These are phyloP conservation scores for Medicago arabica DNA, from an alignment of 306 rosid species.

Conservation along the genomic window DNA sequence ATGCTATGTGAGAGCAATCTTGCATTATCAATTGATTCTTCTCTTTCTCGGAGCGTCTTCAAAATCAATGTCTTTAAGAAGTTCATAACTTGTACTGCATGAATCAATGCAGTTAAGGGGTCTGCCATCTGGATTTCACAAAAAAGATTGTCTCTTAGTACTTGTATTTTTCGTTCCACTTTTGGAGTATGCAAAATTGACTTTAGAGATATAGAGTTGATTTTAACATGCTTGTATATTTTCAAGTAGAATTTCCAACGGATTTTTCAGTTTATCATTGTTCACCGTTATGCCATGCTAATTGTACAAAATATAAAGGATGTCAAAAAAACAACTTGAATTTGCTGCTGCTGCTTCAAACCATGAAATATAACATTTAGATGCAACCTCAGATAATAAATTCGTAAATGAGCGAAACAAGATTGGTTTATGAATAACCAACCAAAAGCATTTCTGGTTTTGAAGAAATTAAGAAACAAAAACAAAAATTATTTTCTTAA, in stretches of 20 bases:
- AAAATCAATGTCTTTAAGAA: conserved; percentile 81
- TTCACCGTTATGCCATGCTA: too few species aligned
- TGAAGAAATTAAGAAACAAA: not conserved
- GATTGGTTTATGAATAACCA: not conserved
- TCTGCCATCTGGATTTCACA: conserved; percentile 81
- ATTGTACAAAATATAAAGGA: too few species aligned
- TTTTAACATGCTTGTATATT: not conserved
- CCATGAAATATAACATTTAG: too few species aligned
- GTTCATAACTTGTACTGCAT: conserved; percentile 98
- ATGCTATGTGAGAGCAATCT: conserved; percentile 48
- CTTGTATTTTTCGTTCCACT: not conserved
- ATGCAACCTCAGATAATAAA: too few species aligned
- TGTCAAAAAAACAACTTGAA: too few species aligned
- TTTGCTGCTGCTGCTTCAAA: too few species aligned
- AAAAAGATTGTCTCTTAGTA: not conserved
- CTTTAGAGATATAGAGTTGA: not conserved
- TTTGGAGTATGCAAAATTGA: not conserved
- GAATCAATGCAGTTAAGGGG: conserved; percentile 87
- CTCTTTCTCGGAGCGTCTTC: conserved; percentile 69
- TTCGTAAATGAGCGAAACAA: too few species aligned
- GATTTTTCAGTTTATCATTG: too few species aligned
- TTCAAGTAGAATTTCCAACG: not conserved
- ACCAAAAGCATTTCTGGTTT: too few species aligned
- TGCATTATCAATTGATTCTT: conserved; percentile 50
- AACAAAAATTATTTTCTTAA: not conserved